Evolutionary conservation across 2,329 filamentous ascomycete genomes (phyloP), one percentile per base, ranked within the genome.

Genomic region (Talaromyces sp.): DNA sequence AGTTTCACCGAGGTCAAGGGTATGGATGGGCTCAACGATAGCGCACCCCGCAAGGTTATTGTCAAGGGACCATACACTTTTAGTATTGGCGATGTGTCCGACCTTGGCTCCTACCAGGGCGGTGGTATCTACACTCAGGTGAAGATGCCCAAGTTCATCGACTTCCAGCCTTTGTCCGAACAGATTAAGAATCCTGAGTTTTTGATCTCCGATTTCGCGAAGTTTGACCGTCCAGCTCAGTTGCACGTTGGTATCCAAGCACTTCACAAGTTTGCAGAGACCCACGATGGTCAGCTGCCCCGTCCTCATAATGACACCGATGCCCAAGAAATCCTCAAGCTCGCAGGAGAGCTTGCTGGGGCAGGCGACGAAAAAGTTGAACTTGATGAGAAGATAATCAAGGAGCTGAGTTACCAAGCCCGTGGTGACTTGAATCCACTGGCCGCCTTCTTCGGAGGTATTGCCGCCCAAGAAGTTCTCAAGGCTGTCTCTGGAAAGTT

Each of bases 401-500:
- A 87, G 65, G 94, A 99, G 75, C 82, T 99, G 50, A 94, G 91
- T 71, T 99, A 92, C 77, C 94, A 99, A 74, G 94, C 94, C 19
- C 86, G 83, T 29, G 94, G 94, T 68, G 93, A 99, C 66, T 77
- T 99, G 41, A 92, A 85, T 69, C 90, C 94, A 3, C 90, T 99
- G 83, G 91, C 92, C 20, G 93, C 94, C 16, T 90, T 97, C 76
- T 97, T 97, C 68, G 94, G 94, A 72, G 94, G 94, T 64, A 84
- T 97, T 63, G 84, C 90, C 22, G 94, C 94, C 1, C 94, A 99
- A 71, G 94, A 99, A 74, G 88, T 97, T 19, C 82, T 99, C 56
- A 99, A 99, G 77, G 91, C 93, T 16, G 90, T 99, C 6, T 99
- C 94, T 47, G 94, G 94, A 63, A 99, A 99, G 75, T 99, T 99